Conservation (phyloP, 495 filamentous ascomycete species). For the Aspergillus diversus region DNA sequence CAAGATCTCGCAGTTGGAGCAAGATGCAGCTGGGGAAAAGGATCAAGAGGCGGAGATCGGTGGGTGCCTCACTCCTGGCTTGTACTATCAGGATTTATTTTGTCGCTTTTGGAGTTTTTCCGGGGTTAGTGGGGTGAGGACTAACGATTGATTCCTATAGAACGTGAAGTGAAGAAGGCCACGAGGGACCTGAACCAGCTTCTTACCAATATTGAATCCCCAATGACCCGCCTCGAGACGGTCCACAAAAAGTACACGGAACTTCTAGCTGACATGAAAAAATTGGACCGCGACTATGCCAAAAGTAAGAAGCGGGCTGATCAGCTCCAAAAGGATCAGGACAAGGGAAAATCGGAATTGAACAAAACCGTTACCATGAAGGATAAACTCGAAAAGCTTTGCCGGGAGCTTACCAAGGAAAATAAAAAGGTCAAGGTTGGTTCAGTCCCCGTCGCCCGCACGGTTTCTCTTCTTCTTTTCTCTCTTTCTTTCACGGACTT, state of each 20-base stretch:
- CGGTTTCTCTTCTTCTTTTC: not conserved
- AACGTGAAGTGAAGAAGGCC: constrained; percentile 87
- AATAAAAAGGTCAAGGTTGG: constrained; percentile 95
- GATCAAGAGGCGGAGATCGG: constrained; percentile 96
- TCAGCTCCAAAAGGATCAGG: constrained; percentile 94
- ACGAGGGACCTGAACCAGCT: constrained; percentile 85
- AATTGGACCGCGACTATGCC: constrained; percentile 86
- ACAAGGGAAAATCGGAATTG: constrained; percentile 81
- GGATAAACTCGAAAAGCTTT: constrained; percentile 94
- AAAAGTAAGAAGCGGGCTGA: constrained; percentile 97
- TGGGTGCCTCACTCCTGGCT: constrained; percentile 56
- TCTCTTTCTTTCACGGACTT: too few relatives aligned
- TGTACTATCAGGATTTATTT: constrained; percentile 18
- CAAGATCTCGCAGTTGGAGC: constrained; percentile 93
- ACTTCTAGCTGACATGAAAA: constrained; percentile 89
- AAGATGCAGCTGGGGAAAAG: constrained; percentile 88
- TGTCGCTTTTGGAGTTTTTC: constrained; percentile 12
- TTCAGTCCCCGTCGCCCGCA: constrained; percentile 10
- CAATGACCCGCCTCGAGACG: constrained; percentile 75
- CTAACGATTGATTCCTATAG: constrained; percentile 46
- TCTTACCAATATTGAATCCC: constrained; percentile 76
- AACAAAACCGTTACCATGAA: constrained; percentile 85
- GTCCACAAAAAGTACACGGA: constrained; percentile 91
- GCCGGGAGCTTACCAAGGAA: constrained; percentile 87
- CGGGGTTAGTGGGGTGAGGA: constrained; percentile 11